phyloP scores from a whole-genome alignment of 805 yeast genomes.

The Lachancea mirantina region DNA sequence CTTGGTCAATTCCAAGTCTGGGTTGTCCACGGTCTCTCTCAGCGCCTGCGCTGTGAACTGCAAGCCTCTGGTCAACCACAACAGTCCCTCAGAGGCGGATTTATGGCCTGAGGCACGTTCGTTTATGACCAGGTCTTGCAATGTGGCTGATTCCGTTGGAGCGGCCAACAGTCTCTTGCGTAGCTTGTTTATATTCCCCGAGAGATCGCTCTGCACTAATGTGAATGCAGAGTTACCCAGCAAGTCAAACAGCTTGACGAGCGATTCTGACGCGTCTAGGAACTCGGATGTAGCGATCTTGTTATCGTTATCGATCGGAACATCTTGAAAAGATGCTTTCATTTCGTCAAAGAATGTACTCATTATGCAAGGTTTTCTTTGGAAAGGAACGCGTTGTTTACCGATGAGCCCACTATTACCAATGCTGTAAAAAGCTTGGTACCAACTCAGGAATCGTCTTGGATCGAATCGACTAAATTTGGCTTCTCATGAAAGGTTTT shows the following conservation, averaged over 20 bases:
- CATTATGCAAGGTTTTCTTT: too few species aligned
- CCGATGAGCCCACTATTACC: too few species aligned
- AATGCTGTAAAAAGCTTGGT: too few species aligned
- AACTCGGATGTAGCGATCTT: slow-evolving; percentile 70
- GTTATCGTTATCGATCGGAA: slow-evolving; percentile 49
- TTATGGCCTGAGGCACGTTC: slow-evolving; percentile 60
- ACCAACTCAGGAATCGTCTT: too few species aligned
- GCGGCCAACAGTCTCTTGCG: slow-evolving; percentile 56
- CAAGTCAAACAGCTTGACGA: slow-evolving; percentile 72
- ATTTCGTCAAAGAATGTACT: slow-evolving; percentile 76
- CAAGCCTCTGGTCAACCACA: slow-evolving; percentile 82
- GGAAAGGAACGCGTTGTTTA: too few species aligned
- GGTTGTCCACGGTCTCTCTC: slow-evolving; percentile 66
- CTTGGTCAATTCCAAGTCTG: slow-evolving; percentile 55
- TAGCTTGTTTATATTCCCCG: slow-evolving; percentile 75
- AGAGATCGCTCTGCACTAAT: slow-evolving; percentile 82
- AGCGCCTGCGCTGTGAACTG: slow-evolving; percentile 87
- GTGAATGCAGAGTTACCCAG: slow-evolving; percentile 79
- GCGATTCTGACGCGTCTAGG: slow-evolving; percentile 75
- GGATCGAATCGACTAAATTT: too few species aligned
- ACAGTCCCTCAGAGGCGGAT: slow-evolving; percentile 82
- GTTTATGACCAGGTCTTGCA: slow-evolving; percentile 68
- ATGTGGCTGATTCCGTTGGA: slow-evolving; percentile 57
- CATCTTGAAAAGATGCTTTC: slow-evolving; percentile 69
- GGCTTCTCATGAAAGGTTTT: too few species aligned